Base-by-base conservation (phyloP, 2,329 filamentous ascomycete species). In the Pyrenochaeta sp. region DNA sequence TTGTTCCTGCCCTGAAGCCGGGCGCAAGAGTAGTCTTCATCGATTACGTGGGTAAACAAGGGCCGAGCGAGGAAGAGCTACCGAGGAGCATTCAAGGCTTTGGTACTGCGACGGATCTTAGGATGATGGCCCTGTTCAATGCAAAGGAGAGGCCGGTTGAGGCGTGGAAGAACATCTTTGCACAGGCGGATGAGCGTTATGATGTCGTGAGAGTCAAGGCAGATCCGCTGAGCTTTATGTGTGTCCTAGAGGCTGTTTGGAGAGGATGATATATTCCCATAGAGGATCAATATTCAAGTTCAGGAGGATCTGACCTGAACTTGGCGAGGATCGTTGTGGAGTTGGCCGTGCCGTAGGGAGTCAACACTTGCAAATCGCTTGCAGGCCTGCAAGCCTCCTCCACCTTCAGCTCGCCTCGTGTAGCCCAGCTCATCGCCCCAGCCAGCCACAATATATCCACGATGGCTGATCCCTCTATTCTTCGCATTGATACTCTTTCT, bases 1-100 rank as follows among this genome's bases (percentile, higher is more conserved):
- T 87, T 7, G 71, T 85, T 2, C 83, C 84, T 1, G 80, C 84
- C 30, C 71, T 87, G 45, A 83, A 86, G 69, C 79, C 82, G 1
- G 80, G 85, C 15, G 78, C 83, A 10, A 74, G 79, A 42, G 66
- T 87, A 36, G 57, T 80, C 14, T 71, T 78, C 35, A 71, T 75
- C 15, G 76, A 78, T 20, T 73, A 75, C 35, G 66, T 77, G 0
- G 65, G 67, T 9, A 67, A 69, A 41, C 61, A 67, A 54, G 65
- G 61, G 30, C 65, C 64, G 32, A 56, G 73, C 71, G 55, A 64
- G 10, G 54, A 45, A 6, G 61, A 57, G 20, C 20, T 72, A 33
- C 70, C 69, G 46, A 51, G 60, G 21, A 59, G 52, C 29, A 64
- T 73, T n/a, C 46, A 51, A 1, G 62, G 64, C 31, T 69, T 63